A percentile compares a stretch with the other conserved stretches of the same genome.
Conservation (phyloP, 75 land plant species). For the Pinus albicaulis region DNA sequence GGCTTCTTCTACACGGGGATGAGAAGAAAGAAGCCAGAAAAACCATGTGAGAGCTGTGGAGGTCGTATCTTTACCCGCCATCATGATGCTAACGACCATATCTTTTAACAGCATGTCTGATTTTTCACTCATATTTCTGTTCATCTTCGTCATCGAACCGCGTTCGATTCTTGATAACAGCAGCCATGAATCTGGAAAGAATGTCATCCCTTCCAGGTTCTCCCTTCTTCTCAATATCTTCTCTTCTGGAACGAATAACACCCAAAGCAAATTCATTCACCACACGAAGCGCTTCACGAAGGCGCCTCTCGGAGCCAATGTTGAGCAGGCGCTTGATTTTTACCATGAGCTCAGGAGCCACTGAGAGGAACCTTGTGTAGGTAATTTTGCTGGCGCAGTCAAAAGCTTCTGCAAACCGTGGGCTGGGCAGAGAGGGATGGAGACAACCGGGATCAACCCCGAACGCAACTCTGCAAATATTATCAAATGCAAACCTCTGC, state of each 20-base stretch:
- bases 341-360: conserved; percentile 39
- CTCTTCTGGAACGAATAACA: conserved; percentile 7
- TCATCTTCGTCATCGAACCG: background rate
- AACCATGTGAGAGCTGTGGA: conserved; percentile 17
- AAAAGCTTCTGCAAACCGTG: conserved; percentile 37
- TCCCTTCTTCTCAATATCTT: conserved; percentile 18
- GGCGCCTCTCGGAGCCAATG: conserved; percentile 9
- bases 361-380: conserved; percentile 46
- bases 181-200: conserved; percentile 25
- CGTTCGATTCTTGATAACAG: background rate
- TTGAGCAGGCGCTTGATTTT: conserved; percentile 13
- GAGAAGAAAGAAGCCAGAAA: conserved; percentile 18
- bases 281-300: conserved; percentile 12
- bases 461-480: conserved; percentile 76
- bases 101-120: conserved; percentile 40
- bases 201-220: conserved; percentile 9
- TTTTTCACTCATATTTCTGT: conserved; percentile 9
- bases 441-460: conserved; percentile 79
- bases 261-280: conserved; percentile 20
- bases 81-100: background rate
- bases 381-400: conserved; percentile 65
- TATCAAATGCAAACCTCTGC: conserved; percentile 71
- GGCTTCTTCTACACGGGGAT: conserved; percentile 10
- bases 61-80: background rate
- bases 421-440: conserved; percentile 26